These are phyloP conservation scores for Marasmius fiardii DNA, from an alignment of 1,284 basidiomycete genomes.

Conservation along the genomic window DNA sequence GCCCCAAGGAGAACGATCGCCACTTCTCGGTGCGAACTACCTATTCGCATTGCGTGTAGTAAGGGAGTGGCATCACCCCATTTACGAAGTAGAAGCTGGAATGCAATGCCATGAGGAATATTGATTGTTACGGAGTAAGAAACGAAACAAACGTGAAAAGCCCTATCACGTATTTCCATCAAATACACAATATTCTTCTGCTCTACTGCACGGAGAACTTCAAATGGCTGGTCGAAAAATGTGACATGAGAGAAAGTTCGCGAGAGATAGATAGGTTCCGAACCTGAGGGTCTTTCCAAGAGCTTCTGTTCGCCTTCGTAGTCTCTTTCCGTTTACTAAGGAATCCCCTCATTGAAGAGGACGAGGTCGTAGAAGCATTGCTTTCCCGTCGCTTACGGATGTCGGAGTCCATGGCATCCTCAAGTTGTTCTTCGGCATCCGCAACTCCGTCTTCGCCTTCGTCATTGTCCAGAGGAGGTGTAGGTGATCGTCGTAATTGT, in stretches of 20 bases:
- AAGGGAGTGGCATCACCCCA: constrained; percentile 74
- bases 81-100: constrained; percentile 67
- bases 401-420: constrained; percentile 7
- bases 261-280: neutral
- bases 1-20: constrained; percentile 75
- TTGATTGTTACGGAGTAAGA: neutral
- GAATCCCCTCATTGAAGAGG: constrained; percentile 10
- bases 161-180: constrained; percentile 76
- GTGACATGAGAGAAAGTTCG: neutral
- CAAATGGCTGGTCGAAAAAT: constrained; percentile 54
- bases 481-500: constrained; percentile 42
- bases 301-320: constrained; percentile 12
- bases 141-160: constrained; percentile 59
- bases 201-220: constrained; percentile 74
- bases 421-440: constrained; percentile 19
- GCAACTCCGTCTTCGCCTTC: constrained; percentile 10
- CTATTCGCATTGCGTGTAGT: constrained; percentile 78
- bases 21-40: constrained; percentile 68
- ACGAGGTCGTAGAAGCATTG: constrained; percentile 2
- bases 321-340: constrained; percentile 13
- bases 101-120: neutral
- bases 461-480: constrained; percentile 26
- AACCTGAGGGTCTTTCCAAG: constrained; percentile 66
- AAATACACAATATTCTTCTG: constrained; percentile 69
- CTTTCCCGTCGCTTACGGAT: constrained; percentile 5